Evolutionary conservation across 2,329 filamentous ascomycete species (phyloP), one percentile per base, ranked within the genome.

Genomic region (Tothia fuscella): DNA sequence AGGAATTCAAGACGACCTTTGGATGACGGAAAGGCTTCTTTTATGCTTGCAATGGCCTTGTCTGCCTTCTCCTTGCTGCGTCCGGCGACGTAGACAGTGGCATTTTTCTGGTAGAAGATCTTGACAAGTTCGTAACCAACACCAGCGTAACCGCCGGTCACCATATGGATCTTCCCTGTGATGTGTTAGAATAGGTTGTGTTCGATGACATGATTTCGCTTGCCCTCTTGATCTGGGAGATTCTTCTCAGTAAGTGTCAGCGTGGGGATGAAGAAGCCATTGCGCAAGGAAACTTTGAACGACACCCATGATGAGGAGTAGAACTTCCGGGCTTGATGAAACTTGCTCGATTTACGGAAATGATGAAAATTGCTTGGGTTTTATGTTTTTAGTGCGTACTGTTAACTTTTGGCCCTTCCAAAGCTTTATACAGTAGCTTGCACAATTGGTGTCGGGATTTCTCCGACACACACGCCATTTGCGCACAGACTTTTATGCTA

Each of bases 21-120:
- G 7, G 32, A 37, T 22, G 14, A 22, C 6, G 41, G 41, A 26
- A 43, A 37, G 14, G 33, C 41, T 48, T 24, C 21, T 14, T 28
- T 12, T 12, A 76, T 67, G 4, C 54, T 46, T 20, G 22, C 34
- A 24, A 44, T 44, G 17, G 42, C 34, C 12, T 21, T 28, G 10
- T 41, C 19, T 2, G 25, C 42, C 22, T 44, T 44, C 9, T 30
- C 34, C 17, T 39, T 33, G 12, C 19, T 26, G 25, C 42, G 34
- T 25, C 42, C 42, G 5, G 42, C 42, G 5, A 44, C 7, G 29
- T 44, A 44, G 5, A 44, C 28, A n/a, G 19, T 44, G 24, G 35
- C 42, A 40, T 44, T 44, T 5, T 39, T 31, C 14, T 22, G 20
- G 22, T 44, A 44, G 13, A 44, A 28, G 36, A 40, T 40, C 29